These are phyloP conservation scores for Mucor lusitanicus DNA, from an alignment of 371 early-diverging fungal genomes.

Conservation along the genomic window DNA sequence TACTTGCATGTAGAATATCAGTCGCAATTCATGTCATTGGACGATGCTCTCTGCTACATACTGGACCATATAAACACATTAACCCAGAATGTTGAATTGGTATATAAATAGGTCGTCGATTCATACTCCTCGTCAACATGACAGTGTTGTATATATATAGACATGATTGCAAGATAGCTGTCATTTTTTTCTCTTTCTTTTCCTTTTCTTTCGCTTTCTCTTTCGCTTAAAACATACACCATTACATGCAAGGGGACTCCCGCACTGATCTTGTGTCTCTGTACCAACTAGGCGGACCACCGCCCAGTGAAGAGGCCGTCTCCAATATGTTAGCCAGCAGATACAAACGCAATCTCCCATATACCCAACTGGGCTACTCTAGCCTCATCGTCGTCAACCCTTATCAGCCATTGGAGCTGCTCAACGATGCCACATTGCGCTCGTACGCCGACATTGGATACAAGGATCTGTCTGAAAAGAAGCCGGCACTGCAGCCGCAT, in stretches of 20 bases:
- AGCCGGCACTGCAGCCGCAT: slow-evolving; percentile 42
- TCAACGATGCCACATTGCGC: slow-evolving; percentile 49
- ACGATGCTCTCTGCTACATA: background rate
- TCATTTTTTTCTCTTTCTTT: background rate
- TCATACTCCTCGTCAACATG: background rate
- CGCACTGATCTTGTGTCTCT: slow-evolving; percentile 36
- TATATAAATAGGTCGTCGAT: background rate
- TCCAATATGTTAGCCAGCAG: slow-evolving; percentile 48
- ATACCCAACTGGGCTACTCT: slow-evolving; percentile 58
- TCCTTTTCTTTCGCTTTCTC: background rate
- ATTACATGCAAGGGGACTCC: slow-evolving; percentile 40
- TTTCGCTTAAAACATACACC: no score
- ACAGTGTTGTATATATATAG: background rate
- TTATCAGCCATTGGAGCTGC: slow-evolving; percentile 40
- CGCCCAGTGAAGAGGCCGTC: slow-evolving; percentile 52
- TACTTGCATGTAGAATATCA: no score
- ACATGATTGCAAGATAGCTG: background rate
- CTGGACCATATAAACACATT: background rate
- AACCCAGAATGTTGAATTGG: background rate
- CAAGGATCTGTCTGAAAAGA: slow-evolving; percentile 29
- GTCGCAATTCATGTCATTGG: background rate
- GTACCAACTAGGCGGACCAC: slow-evolving; percentile 9
- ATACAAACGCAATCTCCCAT: slow-evolving; percentile 48
- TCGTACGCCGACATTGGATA: slow-evolving; percentile 52
- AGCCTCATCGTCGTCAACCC: slow-evolving; percentile 60